A percentile compares a stretch with the other conserved stretches of the same genome.
Conservation (phyloP, 768 basidiomycete genomes). For the Tricholoma flavovirens region DNA sequence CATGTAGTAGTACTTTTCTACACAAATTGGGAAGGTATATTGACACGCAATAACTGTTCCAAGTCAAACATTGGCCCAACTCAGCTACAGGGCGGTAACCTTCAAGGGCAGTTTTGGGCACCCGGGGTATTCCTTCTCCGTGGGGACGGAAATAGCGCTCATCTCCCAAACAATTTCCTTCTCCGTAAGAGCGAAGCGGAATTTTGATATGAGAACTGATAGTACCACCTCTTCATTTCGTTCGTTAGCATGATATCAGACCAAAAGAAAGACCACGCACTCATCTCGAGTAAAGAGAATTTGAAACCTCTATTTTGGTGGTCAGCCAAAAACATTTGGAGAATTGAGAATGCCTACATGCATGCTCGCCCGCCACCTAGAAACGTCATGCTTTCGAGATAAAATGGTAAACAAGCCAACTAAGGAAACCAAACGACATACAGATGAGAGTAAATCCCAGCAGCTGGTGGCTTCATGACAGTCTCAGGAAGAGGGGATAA, state of each 20-base stretch:
- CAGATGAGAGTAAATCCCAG: constrained; percentile 42
- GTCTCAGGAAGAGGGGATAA: constrained; percentile 31
- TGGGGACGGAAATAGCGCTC: constrained; percentile 19
- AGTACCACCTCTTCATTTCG: constrained; percentile 21
- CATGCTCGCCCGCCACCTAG: constrained; percentile 38
- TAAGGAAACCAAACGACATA: constrained; percentile 10
- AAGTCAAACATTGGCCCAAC: background rate
- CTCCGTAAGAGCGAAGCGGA: constrained; percentile 21
- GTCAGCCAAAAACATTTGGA: background rate
- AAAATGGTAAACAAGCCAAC: background rate
- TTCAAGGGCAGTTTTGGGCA: background rate
- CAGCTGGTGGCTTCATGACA: constrained; percentile 32
- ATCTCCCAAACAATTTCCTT: constrained; percentile 27
- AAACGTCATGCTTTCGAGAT: constrained; percentile 35
- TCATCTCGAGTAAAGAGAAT: constrained; percentile 50
- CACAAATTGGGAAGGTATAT: too few relatives aligned
- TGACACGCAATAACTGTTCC: too few relatives aligned
- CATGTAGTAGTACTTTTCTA: too few relatives aligned
- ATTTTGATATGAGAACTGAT: constrained; percentile 19
- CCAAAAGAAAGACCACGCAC: constrained; percentile 17
- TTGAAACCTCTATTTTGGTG: constrained; percentile 39
- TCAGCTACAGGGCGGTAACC: background rate
- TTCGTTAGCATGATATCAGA: background rate
- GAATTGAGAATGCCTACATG: constrained; percentile 27
- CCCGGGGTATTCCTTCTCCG: constrained; percentile 8